These are phyloP conservation scores for Geranomyces michiganensis DNA, from an alignment of 192 early-diverging fungal genomes.

Conservation along the genomic window DNA sequence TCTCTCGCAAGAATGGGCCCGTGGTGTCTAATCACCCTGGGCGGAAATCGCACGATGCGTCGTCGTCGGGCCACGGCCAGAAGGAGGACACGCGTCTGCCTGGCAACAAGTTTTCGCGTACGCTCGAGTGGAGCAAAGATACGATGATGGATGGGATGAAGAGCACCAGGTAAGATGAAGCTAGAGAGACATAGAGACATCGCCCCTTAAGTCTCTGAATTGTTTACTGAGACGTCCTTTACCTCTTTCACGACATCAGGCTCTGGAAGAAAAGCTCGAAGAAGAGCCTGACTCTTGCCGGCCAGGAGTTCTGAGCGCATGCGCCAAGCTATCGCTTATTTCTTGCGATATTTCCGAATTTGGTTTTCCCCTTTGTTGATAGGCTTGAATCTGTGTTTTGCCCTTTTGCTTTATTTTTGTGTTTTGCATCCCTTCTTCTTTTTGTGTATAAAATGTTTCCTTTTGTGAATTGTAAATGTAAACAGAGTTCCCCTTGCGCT, in stretches of 20 bases:
- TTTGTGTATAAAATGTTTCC: too few species aligned
- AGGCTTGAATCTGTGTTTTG: too few species aligned
- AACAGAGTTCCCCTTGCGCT: too few species aligned
- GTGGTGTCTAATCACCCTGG: background rate
- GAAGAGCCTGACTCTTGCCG: slow-evolving; percentile 11
- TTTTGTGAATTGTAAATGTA: too few species aligned
- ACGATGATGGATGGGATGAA: slow-evolving; percentile 28
- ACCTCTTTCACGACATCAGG: background rate
- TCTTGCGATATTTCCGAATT: too few species aligned
- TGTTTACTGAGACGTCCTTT: too few species aligned
- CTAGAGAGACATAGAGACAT: slow-evolving; percentile 31
- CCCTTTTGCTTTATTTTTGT: too few species aligned
- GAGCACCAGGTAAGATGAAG: slow-evolving; percentile 26
- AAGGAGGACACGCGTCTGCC: slow-evolving; percentile 20
- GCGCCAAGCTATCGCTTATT: too few species aligned
- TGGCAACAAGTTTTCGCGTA: slow-evolving; percentile 28
- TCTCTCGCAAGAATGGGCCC: background rate
- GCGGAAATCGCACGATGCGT: background rate
- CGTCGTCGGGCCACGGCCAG: background rate
- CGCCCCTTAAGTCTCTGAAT: too few species aligned
- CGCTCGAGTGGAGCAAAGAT: slow-evolving; percentile 40
- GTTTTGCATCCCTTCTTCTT: too few species aligned
- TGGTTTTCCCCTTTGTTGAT: too few species aligned
- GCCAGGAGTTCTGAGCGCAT: slow-evolving; percentile 5
- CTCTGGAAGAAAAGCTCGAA: slow-evolving; percentile 8